These are phyloP conservation scores for Nigrospora oryzae DNA, from an alignment of 2,329 filamentous ascomycete genomes.

Conservation along the genomic window DNA sequence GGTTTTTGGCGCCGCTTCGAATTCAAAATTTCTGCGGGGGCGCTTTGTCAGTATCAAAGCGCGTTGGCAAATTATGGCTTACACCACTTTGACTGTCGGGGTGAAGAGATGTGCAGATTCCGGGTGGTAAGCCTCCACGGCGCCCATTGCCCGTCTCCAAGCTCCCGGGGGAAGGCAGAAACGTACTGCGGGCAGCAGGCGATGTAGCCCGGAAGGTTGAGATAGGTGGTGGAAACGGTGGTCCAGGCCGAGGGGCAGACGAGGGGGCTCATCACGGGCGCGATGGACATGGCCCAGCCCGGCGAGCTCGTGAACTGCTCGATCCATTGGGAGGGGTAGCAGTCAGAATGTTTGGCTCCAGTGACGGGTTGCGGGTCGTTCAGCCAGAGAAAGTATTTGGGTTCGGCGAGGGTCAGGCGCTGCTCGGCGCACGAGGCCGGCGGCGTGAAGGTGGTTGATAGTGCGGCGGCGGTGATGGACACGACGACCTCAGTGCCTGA, in stretches of 20 bases:
- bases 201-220: constrained; percentile 6
- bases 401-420: constrained; percentile 9
- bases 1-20: constrained; percentile 2
- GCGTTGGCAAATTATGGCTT: not conserved
- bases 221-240: not conserved
- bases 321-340: constrained; percentile 14
- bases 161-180: not conserved
- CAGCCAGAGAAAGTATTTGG: constrained; percentile 11
- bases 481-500: no score
- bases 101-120: no score
- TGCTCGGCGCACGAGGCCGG: constrained; percentile 9
- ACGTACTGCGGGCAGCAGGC: constrained; percentile 13
- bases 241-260: constrained; percentile 11
- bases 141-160: not conserved
- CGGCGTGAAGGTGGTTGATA: constrained; percentile 12
- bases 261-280: constrained; percentile 13
- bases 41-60: not conserved
- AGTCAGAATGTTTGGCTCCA: constrained; percentile 5
- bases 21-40: not conserved
- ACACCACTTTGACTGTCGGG: not conserved
- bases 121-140: no score
- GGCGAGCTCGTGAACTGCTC: constrained; percentile 9
- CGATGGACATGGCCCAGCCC: constrained; percentile 8
- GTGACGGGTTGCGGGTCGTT: constrained; percentile 14
- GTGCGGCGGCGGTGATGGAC: not conserved